These are phyloP conservation scores for Magnolia kwangsiensis DNA, from an alignment of 164 flowering plant species.

Conservation along the genomic window DNA sequence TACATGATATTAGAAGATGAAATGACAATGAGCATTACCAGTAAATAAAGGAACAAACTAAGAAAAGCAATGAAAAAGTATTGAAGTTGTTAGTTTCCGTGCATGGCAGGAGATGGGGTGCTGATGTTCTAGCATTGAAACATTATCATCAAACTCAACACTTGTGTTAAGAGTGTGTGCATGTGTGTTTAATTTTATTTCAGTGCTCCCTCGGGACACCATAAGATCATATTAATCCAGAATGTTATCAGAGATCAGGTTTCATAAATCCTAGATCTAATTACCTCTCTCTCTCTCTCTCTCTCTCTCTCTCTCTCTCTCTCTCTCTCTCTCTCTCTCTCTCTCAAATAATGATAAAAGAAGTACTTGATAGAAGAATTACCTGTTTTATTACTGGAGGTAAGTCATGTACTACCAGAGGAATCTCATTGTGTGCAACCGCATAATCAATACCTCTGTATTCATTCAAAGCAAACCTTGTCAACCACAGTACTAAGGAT, in stretches of 20 bases:
- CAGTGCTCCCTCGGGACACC: no score
- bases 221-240: no score
- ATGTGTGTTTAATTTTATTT: no score
- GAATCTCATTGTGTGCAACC: constrained; percentile 36
- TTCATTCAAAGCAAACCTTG: background rate
- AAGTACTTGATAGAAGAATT: background rate
- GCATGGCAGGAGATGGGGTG: no score
- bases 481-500: no score
- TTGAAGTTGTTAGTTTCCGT: no score
- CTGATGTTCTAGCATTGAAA: no score
- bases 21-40: background rate
- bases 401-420: constrained; percentile 19
- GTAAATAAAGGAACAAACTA: background rate
- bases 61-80: no score
- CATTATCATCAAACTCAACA: no score
- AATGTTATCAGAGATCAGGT: no score
- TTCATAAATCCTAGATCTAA: no score
- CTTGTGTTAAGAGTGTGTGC: no score
- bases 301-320: constrained; percentile 1
- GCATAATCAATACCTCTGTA: constrained; percentile 50
- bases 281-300: background rate
- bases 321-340: background rate
- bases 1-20: background rate
- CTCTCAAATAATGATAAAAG: background rate
- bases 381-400: constrained; percentile 38